Percentiles rank a stretch among this genome's conserved stretches.
phyloP scores from a whole-genome alignment of 2,329 filamentous ascomycete genomes.

The Anthostomella pinea region DNA sequence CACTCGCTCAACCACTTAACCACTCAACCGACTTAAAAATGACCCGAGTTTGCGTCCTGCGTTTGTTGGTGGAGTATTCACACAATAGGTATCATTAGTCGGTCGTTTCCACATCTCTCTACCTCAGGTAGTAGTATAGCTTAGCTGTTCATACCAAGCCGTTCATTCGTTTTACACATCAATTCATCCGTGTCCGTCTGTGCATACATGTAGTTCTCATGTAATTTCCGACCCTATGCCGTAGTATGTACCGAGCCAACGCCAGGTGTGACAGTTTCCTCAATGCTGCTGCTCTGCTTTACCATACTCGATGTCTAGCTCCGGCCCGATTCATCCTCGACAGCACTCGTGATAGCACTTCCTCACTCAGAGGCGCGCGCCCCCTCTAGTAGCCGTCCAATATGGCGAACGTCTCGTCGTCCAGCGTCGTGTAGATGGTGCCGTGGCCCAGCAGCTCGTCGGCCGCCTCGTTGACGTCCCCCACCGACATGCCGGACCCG shows the following conservation, averaged over 20 bases:
- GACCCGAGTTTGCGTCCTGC: too few relatives aligned
- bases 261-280: not conserved
- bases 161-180: slow-evolving; percentile 16
- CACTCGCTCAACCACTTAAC: not conserved
- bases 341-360: too few relatives aligned
- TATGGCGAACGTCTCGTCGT: slow-evolving; percentile 89
- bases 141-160: too few relatives aligned
- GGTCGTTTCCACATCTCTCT: slow-evolving; percentile 18
- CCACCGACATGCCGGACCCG: slow-evolving; percentile 60
- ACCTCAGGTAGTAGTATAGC: too few relatives aligned
- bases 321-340: too few relatives aligned
- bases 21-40: too few relatives aligned
- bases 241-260: not conserved
- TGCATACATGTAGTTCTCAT: not conserved
- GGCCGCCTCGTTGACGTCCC: slow-evolving; percentile 71
- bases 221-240: not conserved
- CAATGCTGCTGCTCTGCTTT: not conserved
- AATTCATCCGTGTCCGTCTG: not conserved
- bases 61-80: not conserved
- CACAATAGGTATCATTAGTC: slow-evolving; percentile 20
- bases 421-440: slow-evolving; percentile 84
- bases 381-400: slow-evolving; percentile 54
- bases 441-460: slow-evolving; percentile 76
- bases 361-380: too few relatives aligned
- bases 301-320: too few relatives aligned